Evolutionary conservation across 2,329 filamentous ascomycete species (phyloP), one percentile per base, ranked within the genome.

Genomic region (Erysiphe pulchra): DNA sequence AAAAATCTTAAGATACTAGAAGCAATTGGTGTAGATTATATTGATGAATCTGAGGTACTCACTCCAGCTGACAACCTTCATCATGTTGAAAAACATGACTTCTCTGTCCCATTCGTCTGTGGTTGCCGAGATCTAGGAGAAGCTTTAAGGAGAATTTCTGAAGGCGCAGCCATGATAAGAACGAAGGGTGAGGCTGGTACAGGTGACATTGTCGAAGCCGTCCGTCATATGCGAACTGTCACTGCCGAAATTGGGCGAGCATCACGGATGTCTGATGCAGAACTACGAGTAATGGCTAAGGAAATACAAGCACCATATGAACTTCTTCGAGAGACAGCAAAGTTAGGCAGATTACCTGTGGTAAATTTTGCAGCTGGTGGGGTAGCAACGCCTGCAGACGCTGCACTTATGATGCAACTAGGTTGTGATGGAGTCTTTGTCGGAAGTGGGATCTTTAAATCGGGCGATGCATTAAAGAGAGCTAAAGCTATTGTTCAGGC

Each of bases 361-460:
- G 90, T 98, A 52, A 95, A 95, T 69, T 95, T 98, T 55, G 90
- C 90, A 0, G 90, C 90, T 3, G 90, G 90, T n/a, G 90, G 90
- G 47, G 81, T 98, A n/a, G 90, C 90, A n/a, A 98, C 90, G 1
- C 90, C 90, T 0, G 90, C 90, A 0, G 90, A 98, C 63, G 90
- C 90, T 0, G 90, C 90, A 2, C 68, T 98, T 65, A 83, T 98
- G 87, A 98, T 98, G 90, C 87, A 95, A 69, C 68, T 98, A 51
- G 90, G 90, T 49, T 95, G 90, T 59, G 90, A 98, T 58, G 90
- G 90, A 48, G 90, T 98, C 33, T 98, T 98, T 59, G 90, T 98
- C 33, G 90, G 90, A 28, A 85, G 77, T 47, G 90, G 90, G 28
- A 95, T 95, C 62, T 98, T 98, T 74, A 95, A 95, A 74, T 83